These are phyloP conservation scores for Ceratocystis eucalypticola DNA, from an alignment of 2,329 filamentous ascomycete species.

Conservation along the genomic window DNA sequence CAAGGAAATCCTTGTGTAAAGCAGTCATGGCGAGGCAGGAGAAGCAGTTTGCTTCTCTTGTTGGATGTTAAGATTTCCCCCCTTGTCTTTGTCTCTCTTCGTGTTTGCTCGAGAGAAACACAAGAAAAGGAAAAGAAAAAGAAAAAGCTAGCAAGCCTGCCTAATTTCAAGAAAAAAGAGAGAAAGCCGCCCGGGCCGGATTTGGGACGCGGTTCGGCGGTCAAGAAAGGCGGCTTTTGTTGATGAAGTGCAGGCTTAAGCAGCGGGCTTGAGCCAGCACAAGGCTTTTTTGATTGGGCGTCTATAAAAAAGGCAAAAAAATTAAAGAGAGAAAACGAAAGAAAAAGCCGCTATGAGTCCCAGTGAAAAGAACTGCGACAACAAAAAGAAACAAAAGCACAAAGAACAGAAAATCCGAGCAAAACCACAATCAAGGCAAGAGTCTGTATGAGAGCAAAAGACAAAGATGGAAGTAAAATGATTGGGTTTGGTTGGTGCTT, in stretches of 20 bases:
- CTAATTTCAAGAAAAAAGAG: neutral
- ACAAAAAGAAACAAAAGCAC: neutral
- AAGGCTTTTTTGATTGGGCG: neutral
- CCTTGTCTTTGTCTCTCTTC: neutral
- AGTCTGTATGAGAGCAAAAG: neutral
- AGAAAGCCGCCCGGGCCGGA: neutral
- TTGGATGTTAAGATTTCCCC: neutral
- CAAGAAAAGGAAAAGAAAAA: neutral
- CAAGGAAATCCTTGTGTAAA: constrained; percentile 40
- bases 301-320: neutral
- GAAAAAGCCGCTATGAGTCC: neutral
- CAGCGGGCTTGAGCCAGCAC: neutral
- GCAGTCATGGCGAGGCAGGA: constrained; percentile 35
- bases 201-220: neutral
- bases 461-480: neutral
- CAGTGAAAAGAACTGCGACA: neutral
- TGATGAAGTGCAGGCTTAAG: neutral
- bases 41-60: neutral
- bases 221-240: neutral
- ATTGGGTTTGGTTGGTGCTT: no score
- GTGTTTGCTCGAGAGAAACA: neutral
- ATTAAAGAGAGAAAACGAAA: constrained; percentile 1
- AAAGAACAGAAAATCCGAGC: neutral
- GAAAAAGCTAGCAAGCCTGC: neutral
- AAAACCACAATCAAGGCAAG: neutral